These are phyloP conservation scores for Collybia sordida DNA, from an alignment of 768 basidiomycete species.

Conservation along the genomic window DNA sequence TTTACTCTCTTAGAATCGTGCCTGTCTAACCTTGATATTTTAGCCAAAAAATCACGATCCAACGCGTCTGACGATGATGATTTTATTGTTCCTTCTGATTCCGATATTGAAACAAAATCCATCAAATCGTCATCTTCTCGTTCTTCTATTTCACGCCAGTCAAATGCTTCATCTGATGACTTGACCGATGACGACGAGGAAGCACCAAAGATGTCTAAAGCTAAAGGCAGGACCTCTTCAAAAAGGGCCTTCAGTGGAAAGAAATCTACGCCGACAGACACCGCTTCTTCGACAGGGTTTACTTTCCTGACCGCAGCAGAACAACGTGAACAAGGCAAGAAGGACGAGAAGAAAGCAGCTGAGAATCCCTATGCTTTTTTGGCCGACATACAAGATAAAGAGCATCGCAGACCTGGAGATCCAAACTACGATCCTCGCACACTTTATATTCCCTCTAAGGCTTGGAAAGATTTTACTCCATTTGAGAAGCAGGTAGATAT, in stretches of 20 bases:
- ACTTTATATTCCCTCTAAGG: slow-evolving; percentile 69
- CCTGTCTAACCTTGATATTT: background rate
- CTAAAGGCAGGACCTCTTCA: slow-evolving; percentile 27
- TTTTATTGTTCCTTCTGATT: slow-evolving; percentile 69
- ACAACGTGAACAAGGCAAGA: slow-evolving; percentile 69
- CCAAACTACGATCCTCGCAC: slow-evolving; percentile 91
- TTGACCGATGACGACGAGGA: slow-evolving; percentile 40
- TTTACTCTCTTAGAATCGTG: background rate
- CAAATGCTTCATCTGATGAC: slow-evolving; percentile 32
- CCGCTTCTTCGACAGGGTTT: slow-evolving; percentile 25
- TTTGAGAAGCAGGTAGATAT: slow-evolving; percentile 83
- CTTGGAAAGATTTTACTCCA: slow-evolving; percentile 86
- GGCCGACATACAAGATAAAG: slow-evolving; percentile 74
- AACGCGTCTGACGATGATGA: slow-evolving; percentile 60
- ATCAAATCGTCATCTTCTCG: slow-evolving; percentile 52
- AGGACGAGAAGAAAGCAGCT: slow-evolving; percentile 76
- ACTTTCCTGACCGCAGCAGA: slow-evolving; percentile 85
- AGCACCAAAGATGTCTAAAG: slow-evolving; percentile 34
- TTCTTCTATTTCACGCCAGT: slow-evolving; percentile 46
- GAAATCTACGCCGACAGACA: slow-evolving; percentile 16
- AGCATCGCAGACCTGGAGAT: slow-evolving; percentile 73
- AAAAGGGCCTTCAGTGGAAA: slow-evolving; percentile 25
- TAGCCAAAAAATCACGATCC: slow-evolving; percentile 42
- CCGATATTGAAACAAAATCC: slow-evolving; percentile 54
- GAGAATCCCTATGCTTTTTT: slow-evolving; percentile 82